A percentile compares a stretch with the other conserved stretches of the same genome.
phyloP scores from a whole-genome alignment of 257 asterid genomes.

The Gynochthodes officinalis region DNA sequence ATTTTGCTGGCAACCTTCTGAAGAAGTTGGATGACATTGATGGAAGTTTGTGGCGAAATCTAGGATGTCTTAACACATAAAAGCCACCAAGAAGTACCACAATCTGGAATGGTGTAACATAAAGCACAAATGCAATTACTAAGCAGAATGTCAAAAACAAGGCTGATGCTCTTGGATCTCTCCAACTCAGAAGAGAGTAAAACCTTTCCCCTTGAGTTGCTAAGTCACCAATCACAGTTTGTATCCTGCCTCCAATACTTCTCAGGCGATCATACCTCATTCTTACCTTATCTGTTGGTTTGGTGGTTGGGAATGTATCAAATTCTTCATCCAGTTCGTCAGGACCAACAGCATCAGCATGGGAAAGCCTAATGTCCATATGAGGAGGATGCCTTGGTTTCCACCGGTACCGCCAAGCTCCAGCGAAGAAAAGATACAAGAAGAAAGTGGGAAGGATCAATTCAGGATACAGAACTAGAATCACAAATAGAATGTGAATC shows the following conservation, averaged over 20 bases:
- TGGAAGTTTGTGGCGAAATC: constrained; percentile 59
- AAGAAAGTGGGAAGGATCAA: constrained; percentile 66
- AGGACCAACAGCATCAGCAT: constrained; percentile 49
- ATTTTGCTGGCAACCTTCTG: constrained; percentile 72
- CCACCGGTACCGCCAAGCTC: constrained; percentile 63
- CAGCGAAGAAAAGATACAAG: constrained; percentile 62
- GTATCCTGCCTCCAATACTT: constrained; percentile 75
- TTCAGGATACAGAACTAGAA: constrained; percentile 57
- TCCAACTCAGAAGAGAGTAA: constrained; percentile 58
- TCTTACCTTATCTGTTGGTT: constrained; percentile 42
- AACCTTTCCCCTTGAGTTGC: constrained; percentile 86
- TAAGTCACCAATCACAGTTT: constrained; percentile 65
- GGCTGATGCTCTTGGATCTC: constrained; percentile 83
- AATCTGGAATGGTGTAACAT: constrained; percentile 59
- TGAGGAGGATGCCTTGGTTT: constrained; percentile 89
- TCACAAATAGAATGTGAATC: constrained; percentile 55
- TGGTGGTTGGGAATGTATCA: constrained; percentile 68
- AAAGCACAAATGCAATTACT: constrained; percentile 50
- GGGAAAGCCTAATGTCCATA: constrained; percentile 74
- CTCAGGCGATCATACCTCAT: constrained; percentile 79
- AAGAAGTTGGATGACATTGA: constrained; percentile 56
- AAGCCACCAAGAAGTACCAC: constrained; percentile 42
- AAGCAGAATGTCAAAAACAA: constrained; percentile 59
- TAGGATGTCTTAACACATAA: constrained; percentile 69
- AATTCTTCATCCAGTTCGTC: constrained; percentile 82